phyloP scores from a whole-genome alignment of 2,329 filamentous ascomycete genomes.

The Nothomitra cinnamomea region DNA sequence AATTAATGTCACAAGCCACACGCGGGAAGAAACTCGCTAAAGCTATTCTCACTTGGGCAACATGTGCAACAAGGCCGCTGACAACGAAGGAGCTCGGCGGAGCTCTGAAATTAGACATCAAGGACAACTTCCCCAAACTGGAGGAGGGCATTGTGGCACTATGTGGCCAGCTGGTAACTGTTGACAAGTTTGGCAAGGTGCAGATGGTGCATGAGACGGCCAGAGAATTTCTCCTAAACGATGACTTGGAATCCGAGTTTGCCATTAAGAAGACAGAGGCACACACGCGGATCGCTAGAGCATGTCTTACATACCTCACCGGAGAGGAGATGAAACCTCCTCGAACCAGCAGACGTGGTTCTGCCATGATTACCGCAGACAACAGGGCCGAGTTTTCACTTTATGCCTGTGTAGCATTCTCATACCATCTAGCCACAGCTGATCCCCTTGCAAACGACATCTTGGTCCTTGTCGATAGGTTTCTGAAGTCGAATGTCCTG shows the following conservation, averaged over 20 bases:
- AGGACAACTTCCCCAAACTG: constrained; percentile 17
- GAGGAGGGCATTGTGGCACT: constrained; percentile 16
- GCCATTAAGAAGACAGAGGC: constrained; percentile 15
- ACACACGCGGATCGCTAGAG: constrained; percentile 19
- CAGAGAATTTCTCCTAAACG: constrained; percentile 12
- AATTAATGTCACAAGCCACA: constrained; percentile 16
- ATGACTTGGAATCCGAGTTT: constrained; percentile 17
- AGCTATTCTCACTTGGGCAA: constrained; percentile 22
- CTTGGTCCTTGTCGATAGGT: constrained; percentile 12
- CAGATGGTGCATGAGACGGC: constrained; percentile 25
- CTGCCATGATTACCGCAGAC: constrained; percentile 1
- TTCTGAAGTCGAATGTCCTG: constrained; percentile 16
- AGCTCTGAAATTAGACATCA: constrained; percentile 21
- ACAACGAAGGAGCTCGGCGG: constrained; percentile 19
- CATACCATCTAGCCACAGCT: constrained; percentile 13
- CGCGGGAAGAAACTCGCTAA: constrained; percentile 19
- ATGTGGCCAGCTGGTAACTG: constrained; percentile 22
- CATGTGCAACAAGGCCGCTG: constrained; percentile 20
- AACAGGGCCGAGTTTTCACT: constrained; percentile 10
- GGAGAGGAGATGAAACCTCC: constrained; percentile 22
- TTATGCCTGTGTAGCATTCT: constrained; percentile 17
- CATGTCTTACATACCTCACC: constrained; percentile 21
- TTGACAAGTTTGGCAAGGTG: constrained; percentile 19
- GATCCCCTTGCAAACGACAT: constrained; percentile 11
- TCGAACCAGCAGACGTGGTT: constrained; percentile 11